A percentile compares a stretch with the other conserved stretches of the same genome.
Conservation (phyloP, 2,329 filamentous ascomycete genomes). For the Ascochyta pisi region DNA sequence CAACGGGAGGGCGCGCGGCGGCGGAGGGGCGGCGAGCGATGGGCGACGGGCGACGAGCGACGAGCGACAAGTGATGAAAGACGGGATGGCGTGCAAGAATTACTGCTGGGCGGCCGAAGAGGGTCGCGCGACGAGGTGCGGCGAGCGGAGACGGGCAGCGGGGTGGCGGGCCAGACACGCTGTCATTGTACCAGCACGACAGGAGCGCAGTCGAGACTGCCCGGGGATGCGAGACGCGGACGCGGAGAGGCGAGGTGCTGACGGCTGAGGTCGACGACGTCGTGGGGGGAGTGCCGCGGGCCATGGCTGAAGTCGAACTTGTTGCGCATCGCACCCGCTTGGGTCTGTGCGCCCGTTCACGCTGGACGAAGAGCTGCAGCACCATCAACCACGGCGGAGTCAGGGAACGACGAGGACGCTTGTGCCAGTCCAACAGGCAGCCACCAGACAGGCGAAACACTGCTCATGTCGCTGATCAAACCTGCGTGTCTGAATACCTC, state of each 20-base stretch:
- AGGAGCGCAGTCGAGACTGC: conserved; percentile 43
- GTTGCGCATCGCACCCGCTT: too few relatives aligned
- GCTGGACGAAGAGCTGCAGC: too few relatives aligned
- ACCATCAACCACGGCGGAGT: background rate
- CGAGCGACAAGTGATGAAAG: background rate
- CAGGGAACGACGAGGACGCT: background rate
- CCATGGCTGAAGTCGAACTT: background rate
- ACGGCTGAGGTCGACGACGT: conserved; percentile 11
- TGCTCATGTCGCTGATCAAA: too few relatives aligned
- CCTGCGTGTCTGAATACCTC: too few relatives aligned
- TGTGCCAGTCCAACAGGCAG: too few relatives aligned
- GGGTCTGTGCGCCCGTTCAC: background rate
- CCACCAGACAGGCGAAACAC: too few relatives aligned
- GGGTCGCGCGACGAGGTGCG: conserved; percentile 37
- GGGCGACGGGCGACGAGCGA: conserved; percentile 64
- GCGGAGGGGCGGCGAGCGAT: conserved; percentile 44
- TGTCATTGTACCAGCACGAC: conserved; percentile 47
- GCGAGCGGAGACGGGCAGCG: conserved; percentile 26
- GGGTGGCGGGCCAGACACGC: conserved; percentile 30
- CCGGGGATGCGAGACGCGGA: conserved; percentile 24
- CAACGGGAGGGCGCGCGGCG: conserved; percentile 31
- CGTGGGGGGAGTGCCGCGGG: background rate
- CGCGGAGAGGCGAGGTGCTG: conserved; percentile 12
- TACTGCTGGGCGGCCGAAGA: conserved; percentile 37
- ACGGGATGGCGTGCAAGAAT: conserved; percentile 24